Evolutionary conservation across 345 rosid species (phyloP).

Genomic region (Moricandia moricandioides): DNA sequence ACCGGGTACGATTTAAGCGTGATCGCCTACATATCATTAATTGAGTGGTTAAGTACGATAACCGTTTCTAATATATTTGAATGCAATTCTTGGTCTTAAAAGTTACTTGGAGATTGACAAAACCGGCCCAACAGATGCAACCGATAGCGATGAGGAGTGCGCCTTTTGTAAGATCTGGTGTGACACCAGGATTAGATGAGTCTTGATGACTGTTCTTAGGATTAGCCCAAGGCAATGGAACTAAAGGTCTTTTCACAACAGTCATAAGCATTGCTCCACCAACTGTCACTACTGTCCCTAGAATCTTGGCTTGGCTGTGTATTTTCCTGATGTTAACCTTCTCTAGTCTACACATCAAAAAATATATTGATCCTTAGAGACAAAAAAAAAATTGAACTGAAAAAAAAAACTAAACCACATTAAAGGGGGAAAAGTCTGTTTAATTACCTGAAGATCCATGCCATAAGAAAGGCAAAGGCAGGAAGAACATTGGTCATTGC

Average conservation of each 20-base stretch:
- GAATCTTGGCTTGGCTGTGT: constrained; percentile 74
- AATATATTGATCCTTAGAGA: not conserved
- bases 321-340: constrained; percentile 50
- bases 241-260: constrained; percentile 52
- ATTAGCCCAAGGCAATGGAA: constrained; percentile 73
- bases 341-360: constrained; percentile 57
- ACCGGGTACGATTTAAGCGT: constrained; percentile 71
- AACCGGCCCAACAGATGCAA: constrained; percentile 60
- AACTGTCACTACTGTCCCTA: constrained; percentile 81
- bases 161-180: constrained; percentile 57
- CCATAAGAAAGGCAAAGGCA: constrained; percentile 81
- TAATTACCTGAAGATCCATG: constrained; percentile 68
- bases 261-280: constrained; percentile 97
- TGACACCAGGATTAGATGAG: constrained; percentile 20
- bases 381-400: not conserved
- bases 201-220: constrained; percentile 17
- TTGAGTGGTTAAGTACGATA: not conserved
- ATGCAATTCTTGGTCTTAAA: not conserved
- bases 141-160: constrained; percentile 51
- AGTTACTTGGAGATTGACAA: constrained; percentile 63
- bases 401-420: not conserved
- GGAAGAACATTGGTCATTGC: constrained; percentile 83
- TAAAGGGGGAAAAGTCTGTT: not conserved
- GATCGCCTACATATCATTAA: constrained; percentile 46
- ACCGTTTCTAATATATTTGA: not conserved